Conservation (phyloP, 1,284 basidiomycete genomes). For the Ceraceosorus guamensis region DNA sequence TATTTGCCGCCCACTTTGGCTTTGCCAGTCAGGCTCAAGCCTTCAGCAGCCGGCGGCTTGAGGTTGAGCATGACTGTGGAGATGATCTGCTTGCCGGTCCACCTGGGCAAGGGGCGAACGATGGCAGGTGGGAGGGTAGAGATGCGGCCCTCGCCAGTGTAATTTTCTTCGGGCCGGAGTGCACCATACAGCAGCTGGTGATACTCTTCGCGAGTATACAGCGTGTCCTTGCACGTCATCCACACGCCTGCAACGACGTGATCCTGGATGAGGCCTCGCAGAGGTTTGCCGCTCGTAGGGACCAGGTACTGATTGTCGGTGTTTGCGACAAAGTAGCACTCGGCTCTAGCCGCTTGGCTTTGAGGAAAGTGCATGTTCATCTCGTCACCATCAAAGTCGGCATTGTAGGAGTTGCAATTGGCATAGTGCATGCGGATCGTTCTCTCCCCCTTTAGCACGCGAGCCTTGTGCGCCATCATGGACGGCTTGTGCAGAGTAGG, state of each 20-base stretch:
- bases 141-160: slow-evolving; percentile 62
- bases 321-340: slow-evolving; percentile 72
- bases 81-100: slow-evolving; percentile 98
- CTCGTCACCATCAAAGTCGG: slow-evolving; percentile 99
- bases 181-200: slow-evolving; percentile 95
- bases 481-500: slow-evolving; percentile 98
- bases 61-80: slow-evolving; percentile 61
- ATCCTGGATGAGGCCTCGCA: slow-evolving; percentile 97
- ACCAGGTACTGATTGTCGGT: slow-evolving; percentile 98
- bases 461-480: slow-evolving; percentile 98
- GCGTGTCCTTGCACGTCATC: slow-evolving; percentile 95
- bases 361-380: slow-evolving; percentile 99
- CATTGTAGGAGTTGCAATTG: slow-evolving; percentile 99
- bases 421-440: slow-evolving; percentile 99
- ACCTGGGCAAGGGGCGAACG: slow-evolving; percentile 79
- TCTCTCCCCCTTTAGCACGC: slow-evolving; percentile 88
- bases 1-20: slow-evolving; percentile 73
- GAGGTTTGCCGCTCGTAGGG: slow-evolving; percentile 92
- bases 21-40: slow-evolving; percentile 77
- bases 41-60: slow-evolving; percentile 71
- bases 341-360: slow-evolving; percentile 82
- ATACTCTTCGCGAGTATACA: slow-evolving; percentile 92
- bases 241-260: slow-evolving; percentile 97
- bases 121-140: slow-evolving; percentile 82
- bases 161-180: slow-evolving; percentile 76